Evolutionary conservation across 805 yeast species (phyloP).

Genomic region (Debaryomyces prosopidis): DNA sequence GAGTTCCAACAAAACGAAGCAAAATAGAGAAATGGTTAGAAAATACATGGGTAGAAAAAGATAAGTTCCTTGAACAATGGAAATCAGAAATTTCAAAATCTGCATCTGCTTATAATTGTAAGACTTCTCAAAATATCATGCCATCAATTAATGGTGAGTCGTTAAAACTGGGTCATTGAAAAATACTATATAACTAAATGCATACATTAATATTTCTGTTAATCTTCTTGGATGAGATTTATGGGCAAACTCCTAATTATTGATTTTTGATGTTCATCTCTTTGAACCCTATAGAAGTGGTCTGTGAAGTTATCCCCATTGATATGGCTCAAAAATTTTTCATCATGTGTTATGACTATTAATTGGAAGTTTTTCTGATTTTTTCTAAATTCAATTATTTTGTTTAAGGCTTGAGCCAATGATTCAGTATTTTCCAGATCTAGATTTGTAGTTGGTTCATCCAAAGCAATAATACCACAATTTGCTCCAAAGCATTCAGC

Average conservation of each 20-base stretch:
- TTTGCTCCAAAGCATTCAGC: slow-evolving; percentile 95
- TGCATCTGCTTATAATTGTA: neutral
- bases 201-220: slow-evolving; percentile 1
- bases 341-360: slow-evolving; percentile 96
- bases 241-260: slow-evolving; percentile 57
- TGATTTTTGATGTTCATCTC: slow-evolving; percentile 82
- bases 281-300: slow-evolving; percentile 75
- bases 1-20: slow-evolving; percentile 53
- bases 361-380: slow-evolving; percentile 88
- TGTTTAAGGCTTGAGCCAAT: slow-evolving; percentile 75
- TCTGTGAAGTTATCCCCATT: slow-evolving; percentile 84
- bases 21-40: slow-evolving; percentile 78
- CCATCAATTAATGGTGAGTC: neutral
- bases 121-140: neutral
- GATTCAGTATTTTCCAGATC: slow-evolving; percentile 89
- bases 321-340: slow-evolving; percentile 81
- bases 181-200: neutral
- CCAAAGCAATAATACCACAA: slow-evolving; percentile 94
- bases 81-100: neutral
- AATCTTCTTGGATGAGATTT: slow-evolving; percentile 35
- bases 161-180: neutral
- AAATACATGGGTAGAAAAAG: slow-evolving; percentile 69
- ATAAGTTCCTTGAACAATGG: slow-evolving; percentile 29
- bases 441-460: slow-evolving; percentile 96
- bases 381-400: slow-evolving; percentile 72